These are phyloP conservation scores for Venturia pyrina DNA, from an alignment of 2,329 filamentous ascomycete species.

Conservation along the genomic window DNA sequence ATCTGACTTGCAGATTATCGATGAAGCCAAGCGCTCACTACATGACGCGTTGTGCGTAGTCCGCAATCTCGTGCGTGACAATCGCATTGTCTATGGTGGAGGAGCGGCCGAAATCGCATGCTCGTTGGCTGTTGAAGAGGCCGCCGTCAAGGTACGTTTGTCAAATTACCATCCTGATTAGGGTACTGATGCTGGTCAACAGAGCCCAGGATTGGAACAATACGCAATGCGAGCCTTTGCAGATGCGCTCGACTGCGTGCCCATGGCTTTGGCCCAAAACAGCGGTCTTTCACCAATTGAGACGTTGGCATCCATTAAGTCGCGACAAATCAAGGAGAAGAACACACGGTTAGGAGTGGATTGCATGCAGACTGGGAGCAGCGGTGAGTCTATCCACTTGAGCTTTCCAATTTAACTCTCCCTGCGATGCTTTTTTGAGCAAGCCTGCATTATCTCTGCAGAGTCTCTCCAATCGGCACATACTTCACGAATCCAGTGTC, in stretches of 20 bases:
- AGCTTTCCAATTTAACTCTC: constrained; percentile 12
- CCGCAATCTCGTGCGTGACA: constrained; percentile 89
- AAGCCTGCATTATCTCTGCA: background rate
- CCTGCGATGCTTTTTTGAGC: background rate
- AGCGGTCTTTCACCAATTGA: constrained; percentile 93
- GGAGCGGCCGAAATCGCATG: constrained; percentile 96
- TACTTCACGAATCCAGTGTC: too few relatives aligned
- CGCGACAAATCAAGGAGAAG: constrained; percentile 83
- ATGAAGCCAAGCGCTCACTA: constrained; percentile 93
- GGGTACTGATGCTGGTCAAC: background rate
- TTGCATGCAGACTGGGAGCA: constrained; percentile 92
- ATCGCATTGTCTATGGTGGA: constrained; percentile 94
- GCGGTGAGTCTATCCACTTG: constrained; percentile 44
- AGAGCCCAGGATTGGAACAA: constrained; percentile 92
- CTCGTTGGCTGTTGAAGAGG: constrained; percentile 90
- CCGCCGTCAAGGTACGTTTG: constrained; percentile 60
- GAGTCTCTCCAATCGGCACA: background rate
- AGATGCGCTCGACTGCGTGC: constrained; percentile 84
- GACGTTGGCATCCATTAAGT: constrained; percentile 89
- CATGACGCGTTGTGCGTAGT: constrained; percentile 98
- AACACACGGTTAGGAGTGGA: constrained; percentile 79
- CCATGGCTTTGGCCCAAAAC: constrained; percentile 96
- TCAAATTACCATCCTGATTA: background rate
- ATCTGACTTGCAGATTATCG: constrained; percentile 63
- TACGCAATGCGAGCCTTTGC: constrained; percentile 98